phyloP scores from a whole-genome alignment of 352 stramenopile genomes.

The Phytophthora agathidicida region DNA sequence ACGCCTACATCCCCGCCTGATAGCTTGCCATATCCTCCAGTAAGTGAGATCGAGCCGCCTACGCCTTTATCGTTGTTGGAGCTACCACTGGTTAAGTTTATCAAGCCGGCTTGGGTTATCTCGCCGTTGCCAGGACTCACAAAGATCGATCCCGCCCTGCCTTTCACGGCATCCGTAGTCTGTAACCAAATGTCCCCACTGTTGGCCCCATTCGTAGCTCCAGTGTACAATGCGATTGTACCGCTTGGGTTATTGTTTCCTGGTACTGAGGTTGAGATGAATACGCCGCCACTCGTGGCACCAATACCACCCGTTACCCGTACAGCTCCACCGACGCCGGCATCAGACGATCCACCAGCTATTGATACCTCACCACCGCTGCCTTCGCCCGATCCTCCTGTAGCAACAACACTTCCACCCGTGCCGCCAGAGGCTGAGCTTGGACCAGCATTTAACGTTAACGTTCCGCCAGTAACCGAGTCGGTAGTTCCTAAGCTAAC shows the following conservation, averaged over 20 bases:
- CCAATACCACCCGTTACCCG: conserved; percentile 36
- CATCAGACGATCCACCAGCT: conserved; percentile 26
- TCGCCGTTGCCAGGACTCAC: conserved; percentile 18
- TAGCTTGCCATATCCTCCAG: conserved; percentile 15
- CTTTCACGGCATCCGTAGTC: conserved; percentile 28
- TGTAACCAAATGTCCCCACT: conserved; percentile 33
- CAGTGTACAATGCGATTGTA: conserved; percentile 27
- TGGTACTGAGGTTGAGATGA: conserved; percentile 18
- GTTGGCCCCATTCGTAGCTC: conserved; percentile 21
- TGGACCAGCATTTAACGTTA: conserved; percentile 34
- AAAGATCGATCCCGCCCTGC: conserved; percentile 30
- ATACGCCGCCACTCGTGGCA: conserved; percentile 26
- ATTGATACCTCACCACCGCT: conserved; percentile 34
- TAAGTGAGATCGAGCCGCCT: conserved; percentile 22
- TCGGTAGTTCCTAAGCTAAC: conserved; percentile 35
- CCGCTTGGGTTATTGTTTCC: conserved; percentile 26
- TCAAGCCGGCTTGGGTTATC: conserved; percentile 9
- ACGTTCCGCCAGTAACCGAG: conserved; percentile 21
- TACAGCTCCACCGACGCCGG: conserved; percentile 18
- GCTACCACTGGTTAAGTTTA: conserved; percentile 6
- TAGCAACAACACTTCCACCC: conserved; percentile 29
- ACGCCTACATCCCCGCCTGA: conserved; percentile 18
- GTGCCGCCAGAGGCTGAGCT: conserved; percentile 26
- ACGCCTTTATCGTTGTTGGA: conserved; percentile 4
- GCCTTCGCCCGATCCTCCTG: conserved; percentile 22